Percentiles rank a stretch among this genome's conserved stretches.
Conservation (phyloP, 73 alveolate species). For the Paramecium bursaria region DNA sequence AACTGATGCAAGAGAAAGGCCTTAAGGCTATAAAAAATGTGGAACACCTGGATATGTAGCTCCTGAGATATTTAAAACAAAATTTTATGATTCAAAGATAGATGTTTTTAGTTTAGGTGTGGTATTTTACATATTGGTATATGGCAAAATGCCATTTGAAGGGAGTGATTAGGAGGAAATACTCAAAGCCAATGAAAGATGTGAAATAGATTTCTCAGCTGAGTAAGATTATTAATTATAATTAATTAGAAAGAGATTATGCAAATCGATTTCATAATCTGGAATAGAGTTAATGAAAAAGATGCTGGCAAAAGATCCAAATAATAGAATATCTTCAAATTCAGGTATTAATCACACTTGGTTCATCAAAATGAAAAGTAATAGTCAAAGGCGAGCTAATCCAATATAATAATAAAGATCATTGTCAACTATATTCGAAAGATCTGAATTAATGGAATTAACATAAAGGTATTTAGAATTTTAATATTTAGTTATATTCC, state of each 20-base stretch:
- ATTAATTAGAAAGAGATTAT: conserved; percentile 31
- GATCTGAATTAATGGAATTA: conserved; percentile 58
- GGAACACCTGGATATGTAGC: conserved; percentile 91
- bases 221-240: too few species aligned
- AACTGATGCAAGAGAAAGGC: conserved; percentile 67
- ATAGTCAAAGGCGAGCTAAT: conserved; percentile 16
- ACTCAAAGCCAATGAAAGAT: conserved; percentile 21
- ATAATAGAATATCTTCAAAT: background rate
- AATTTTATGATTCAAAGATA: conserved; percentile 73
- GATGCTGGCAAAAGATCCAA: conserved; percentile 33
- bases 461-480: conserved; percentile 19
- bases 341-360: conserved; percentile 51
- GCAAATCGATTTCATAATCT: conserved; percentile 27
- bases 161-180: conserved; percentile 43
- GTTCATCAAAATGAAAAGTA: conserved; percentile 50
- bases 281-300: conserved; percentile 57
- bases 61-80: conserved; percentile 83
- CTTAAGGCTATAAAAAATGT: conserved; percentile 74
- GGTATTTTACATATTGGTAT: conserved; percentile 79
- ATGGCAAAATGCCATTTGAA: conserved; percentile 84
- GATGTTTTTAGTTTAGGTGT: conserved; percentile 87
- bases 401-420: conserved; percentile 5
- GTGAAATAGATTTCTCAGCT: conserved; percentile 53
- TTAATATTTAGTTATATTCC: conserved; percentile 24
- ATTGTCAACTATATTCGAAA: conserved; percentile 41